Base-by-base conservation (phyloP, 768 basidiomycete species). In the Tricholoma terreum region DNA sequence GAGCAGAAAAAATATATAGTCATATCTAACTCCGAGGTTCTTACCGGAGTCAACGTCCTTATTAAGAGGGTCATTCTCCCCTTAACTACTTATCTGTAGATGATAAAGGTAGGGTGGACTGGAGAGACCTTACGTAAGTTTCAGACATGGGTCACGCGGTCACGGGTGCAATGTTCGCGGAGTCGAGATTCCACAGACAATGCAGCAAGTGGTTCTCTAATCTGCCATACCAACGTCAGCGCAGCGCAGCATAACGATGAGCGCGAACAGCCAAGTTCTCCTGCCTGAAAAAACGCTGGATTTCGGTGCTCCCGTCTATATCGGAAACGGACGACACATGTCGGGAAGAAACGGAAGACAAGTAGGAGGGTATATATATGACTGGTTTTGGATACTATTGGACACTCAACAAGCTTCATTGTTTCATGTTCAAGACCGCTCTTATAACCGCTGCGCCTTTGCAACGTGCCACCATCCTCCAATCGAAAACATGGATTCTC, bases 301-400 rank as follows among this genome's bases (percentile, higher is more conserved):
- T 42, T 51, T 33, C 51, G 52, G 43, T n/a, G 15, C 31, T 43
- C n/a, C 64, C 58, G 60, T 61, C 9, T 22, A 48, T 22, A 9
- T 56, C 61, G 64, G 64, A 56, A 22, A 24, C 10, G 14, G 22
- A 49, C 19, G 49, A 15, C 6, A 9, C n/a, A 51, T 51, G 43
- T 63, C 64, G 64, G 64, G 54, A 55, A 46, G 24, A 46, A 31
- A 58, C 64, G 64, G 64, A 52, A 56, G 35, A 19, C 34, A 9
- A 54, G 5, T 11, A 54, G 30, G 12, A 17, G 21, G 14, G 46
- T 53, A 65, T 65, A 65, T 54, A 57, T 58, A 45, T 54, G 57
- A 53, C 45, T 57, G 50, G 60, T 22, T 24, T 17, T 31, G 19
- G 19, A 34, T 22, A n/a, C 34, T 50, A 17, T n/a, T 30, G 10